Percentiles rank a stretch among this genome's conserved stretches.
These are phyloP conservation scores for Leptoxyphium fumago DNA, from an alignment of 2,329 filamentous ascomycete species.

Conservation along the genomic window DNA sequence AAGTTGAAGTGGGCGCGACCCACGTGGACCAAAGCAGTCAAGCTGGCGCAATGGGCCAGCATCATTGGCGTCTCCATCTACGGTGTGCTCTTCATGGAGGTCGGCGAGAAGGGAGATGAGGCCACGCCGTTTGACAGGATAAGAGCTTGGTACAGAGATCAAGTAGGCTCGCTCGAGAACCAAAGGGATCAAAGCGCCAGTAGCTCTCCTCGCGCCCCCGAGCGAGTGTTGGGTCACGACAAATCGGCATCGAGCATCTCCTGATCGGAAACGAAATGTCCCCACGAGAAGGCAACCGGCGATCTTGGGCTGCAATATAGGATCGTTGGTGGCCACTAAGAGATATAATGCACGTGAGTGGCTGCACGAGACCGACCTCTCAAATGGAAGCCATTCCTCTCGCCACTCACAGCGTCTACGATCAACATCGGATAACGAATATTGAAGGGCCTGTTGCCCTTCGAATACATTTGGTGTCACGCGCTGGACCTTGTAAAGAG, in stretches of 20 bases:
- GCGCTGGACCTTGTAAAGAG: too few relatives aligned
- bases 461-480: too few relatives aligned
- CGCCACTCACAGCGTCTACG: too few relatives aligned
- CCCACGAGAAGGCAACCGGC: too few relatives aligned
- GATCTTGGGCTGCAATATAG: too few relatives aligned
- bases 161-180: neutral
- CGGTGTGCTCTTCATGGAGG: constrained; percentile 46
- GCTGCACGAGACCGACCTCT: too few relatives aligned
- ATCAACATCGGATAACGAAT: too few relatives aligned
- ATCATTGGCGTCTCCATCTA: constrained; percentile 42
- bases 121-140: constrained; percentile 38
- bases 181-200: neutral
- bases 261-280: too few relatives aligned
- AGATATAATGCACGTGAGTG: too few relatives aligned
- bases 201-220: neutral
- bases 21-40: constrained; percentile 48
- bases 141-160: constrained; percentile 11
- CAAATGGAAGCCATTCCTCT: too few relatives aligned
- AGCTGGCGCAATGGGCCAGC: constrained; percentile 48
- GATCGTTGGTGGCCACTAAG: too few relatives aligned
- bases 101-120: constrained; percentile 19
- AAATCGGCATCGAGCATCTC: neutral
- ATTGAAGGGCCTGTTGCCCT: too few relatives aligned
- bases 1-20: constrained; percentile 47
- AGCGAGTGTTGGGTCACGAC: neutral